Evolutionary conservation across 768 basidiomycete species (phyloP), one percentile per base, ranked within the genome.

Genomic region (Daedalea quercina): DNA sequence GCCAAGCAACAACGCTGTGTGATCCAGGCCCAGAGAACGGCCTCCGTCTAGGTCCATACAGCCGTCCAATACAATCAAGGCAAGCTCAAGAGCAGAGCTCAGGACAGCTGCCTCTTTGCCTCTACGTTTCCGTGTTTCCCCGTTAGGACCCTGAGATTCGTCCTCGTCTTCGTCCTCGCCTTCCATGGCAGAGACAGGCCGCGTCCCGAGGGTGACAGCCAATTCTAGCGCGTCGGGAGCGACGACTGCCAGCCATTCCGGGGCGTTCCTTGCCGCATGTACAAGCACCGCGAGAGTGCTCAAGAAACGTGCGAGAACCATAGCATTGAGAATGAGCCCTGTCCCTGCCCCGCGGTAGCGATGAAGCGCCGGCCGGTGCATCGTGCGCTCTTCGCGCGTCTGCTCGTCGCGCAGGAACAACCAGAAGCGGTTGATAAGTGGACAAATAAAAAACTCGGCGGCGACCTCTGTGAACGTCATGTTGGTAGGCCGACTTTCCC

Each of bases 371-470:
- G 77, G 69, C n/a, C 74, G 74, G 37, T 76, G 75, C 1, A 78
- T 74, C 1, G 85, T 85, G 40, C 89, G 78, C 48, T 81, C 78
- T 62, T 92, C 88, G 34, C 90, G 77, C 1, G 79, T 75, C 59
- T 88, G 83, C 61, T 90, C 85, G 60, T 95, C 92, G 7, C 89
- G 81, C 43, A 96, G 79, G 70, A 94, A 91, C n/a, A 77, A 64
- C 94, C 94, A 99, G 69, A 98, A 96, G n/a, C 85, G 81, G 60
- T 94, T 87, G 69, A 97, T 79, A 49, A 98, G 73, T 0, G 96
- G 96, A 54, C 85, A 80, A 47, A 96, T 79, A 70, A 97, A 98
- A 68, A 71, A 84, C 63, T 94, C 91, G 0, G 89, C 89, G 0
- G 93, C 92, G 24, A 98, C 70, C 49, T 80, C 76, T 19, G 80